Percentiles rank a stretch among this genome's conserved stretches.
Evolutionary conservation across 2,329 filamentous ascomycete species (phyloP).

Genomic region (Talaromyces rugulosus): DNA sequence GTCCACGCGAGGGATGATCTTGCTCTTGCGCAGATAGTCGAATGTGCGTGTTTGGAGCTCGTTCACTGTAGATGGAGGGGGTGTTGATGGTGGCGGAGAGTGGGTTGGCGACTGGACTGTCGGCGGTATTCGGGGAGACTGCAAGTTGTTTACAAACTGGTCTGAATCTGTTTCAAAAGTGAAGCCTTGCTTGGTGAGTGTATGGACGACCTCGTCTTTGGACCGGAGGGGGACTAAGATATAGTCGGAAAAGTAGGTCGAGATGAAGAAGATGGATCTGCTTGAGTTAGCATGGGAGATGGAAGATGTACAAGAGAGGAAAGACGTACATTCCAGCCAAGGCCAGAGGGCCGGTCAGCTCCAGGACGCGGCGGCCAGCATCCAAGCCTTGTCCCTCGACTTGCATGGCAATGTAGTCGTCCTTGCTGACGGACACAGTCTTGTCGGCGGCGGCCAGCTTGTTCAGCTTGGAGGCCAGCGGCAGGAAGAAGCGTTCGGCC

Average conservation of each 20-base stretch:
- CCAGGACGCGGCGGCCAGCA: constrained; percentile 84
- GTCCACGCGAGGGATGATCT: constrained; percentile 69
- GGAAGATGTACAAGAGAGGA: background rate
- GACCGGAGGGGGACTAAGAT: constrained; percentile 80
- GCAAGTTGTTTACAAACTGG: constrained; percentile 60
- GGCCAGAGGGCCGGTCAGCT: constrained; percentile 84
- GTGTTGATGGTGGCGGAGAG: constrained; percentile 55
- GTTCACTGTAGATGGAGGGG: constrained; percentile 70
- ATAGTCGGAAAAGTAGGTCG: constrained; percentile 96
- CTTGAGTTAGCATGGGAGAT: constrained; percentile 11
- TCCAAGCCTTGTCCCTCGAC: constrained; percentile 88
- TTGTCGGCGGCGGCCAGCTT: constrained; percentile 31
- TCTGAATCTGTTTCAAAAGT: constrained; percentile 69
- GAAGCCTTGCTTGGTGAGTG: constrained; percentile 75
- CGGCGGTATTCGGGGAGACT: constrained; percentile 38
- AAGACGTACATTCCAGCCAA: constrained; percentile 72
- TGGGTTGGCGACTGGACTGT: constrained; percentile 25
- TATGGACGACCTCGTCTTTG: constrained; percentile 68
- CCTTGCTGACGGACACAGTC: constrained; percentile 68
- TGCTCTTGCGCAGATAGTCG: constrained; percentile 69
- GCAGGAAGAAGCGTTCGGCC: constrained; percentile 70
- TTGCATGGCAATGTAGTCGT: constrained; percentile 83
- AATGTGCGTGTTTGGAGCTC: constrained; percentile 85
- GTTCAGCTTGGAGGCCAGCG: constrained; percentile 63
- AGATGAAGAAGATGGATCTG: constrained; percentile 94